phyloP scores from a whole-genome alignment of 495 filamentous ascomycete species.

The Daldinia bambusicola region DNA sequence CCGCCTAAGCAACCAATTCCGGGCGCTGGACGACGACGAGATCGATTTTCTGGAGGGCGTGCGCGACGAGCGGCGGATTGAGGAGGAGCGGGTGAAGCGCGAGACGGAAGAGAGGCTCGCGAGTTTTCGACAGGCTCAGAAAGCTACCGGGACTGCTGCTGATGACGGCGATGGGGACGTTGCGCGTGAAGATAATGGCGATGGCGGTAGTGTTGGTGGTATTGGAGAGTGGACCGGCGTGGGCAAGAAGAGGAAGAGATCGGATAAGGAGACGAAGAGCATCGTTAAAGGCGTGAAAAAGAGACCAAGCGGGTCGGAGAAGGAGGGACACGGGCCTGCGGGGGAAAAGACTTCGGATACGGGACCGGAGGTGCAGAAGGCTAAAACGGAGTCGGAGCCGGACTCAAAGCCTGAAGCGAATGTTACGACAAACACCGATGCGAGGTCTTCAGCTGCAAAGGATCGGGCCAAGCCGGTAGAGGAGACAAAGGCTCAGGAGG shows the following conservation, averaged over 20 bases:
- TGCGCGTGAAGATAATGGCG: constrained; percentile 16
- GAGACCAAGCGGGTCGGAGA: constrained; percentile 29
- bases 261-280: constrained; percentile 31
- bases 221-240: constrained; percentile 10
- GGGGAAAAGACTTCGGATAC: neutral
- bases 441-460: neutral
- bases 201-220: neutral
- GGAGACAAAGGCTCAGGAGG: constrained; percentile 10
- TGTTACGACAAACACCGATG: neutral
- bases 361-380: neutral
- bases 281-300: constrained; percentile 34
- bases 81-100: constrained; percentile 77
- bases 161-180: constrained; percentile 41
- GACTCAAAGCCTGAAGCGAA: neutral
- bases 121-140: constrained; percentile 72
- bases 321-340: neutral
- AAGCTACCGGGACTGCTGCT: constrained; percentile 49
- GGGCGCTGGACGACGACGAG: constrained; percentile 92
- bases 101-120: constrained; percentile 80
- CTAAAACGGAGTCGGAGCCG: neutral
- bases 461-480: constrained; percentile 22
- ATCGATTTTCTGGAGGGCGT: constrained; percentile 89
- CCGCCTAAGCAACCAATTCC: constrained; percentile 91
- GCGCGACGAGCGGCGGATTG: constrained; percentile 70
- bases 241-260: constrained; percentile 41